Evolutionary conservation across 345 rosid species (phyloP).

Genomic region (Kandelia obovata): DNA sequence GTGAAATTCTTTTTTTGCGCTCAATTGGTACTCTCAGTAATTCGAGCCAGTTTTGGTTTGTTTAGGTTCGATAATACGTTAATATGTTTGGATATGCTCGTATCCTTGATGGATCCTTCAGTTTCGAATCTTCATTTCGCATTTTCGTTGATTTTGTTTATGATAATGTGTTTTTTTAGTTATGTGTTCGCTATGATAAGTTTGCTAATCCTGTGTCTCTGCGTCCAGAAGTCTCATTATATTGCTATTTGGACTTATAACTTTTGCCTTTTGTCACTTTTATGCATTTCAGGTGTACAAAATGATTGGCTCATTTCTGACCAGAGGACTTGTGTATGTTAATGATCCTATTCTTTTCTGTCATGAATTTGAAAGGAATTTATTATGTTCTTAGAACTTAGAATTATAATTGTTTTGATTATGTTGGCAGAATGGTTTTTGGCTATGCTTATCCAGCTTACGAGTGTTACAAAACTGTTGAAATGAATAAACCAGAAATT

Average conservation of each 20-base stretch:
- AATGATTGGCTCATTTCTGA: slow-evolving; percentile 42
- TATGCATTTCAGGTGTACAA: slow-evolving; percentile 10
- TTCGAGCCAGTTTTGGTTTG: not conserved
- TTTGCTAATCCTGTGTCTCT: no score
- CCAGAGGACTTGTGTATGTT: slow-evolving; percentile 36
- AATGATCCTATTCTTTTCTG: not conserved
- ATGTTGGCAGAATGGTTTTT: slow-evolving; percentile 41
- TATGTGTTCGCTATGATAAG: not conserved
- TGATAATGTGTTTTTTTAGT: not conserved
- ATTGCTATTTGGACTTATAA: not conserved
- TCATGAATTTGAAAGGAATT: not conserved
- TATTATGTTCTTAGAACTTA: not conserved
- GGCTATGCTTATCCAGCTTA: slow-evolving; percentile 69
- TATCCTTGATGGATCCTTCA: slow-evolving; percentile 2
- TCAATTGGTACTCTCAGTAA: not conserved
- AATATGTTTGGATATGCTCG: not conserved
- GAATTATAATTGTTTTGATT: slow-evolving; percentile 2
- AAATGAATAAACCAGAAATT: slow-evolving; percentile 52
- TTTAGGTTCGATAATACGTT: not conserved
- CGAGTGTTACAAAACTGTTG: slow-evolving; percentile 62
- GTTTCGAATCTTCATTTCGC: not conserved
- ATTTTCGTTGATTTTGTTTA: not conserved
- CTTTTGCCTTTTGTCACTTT: not conserved
- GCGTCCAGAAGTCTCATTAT: no score
- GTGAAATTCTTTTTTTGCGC: not conserved